Evolutionary conservation across 2,329 filamentous ascomycete genomes (phyloP), one percentile per base, ranked within the genome.

Genomic region (Alternaria metachromatica): DNA sequence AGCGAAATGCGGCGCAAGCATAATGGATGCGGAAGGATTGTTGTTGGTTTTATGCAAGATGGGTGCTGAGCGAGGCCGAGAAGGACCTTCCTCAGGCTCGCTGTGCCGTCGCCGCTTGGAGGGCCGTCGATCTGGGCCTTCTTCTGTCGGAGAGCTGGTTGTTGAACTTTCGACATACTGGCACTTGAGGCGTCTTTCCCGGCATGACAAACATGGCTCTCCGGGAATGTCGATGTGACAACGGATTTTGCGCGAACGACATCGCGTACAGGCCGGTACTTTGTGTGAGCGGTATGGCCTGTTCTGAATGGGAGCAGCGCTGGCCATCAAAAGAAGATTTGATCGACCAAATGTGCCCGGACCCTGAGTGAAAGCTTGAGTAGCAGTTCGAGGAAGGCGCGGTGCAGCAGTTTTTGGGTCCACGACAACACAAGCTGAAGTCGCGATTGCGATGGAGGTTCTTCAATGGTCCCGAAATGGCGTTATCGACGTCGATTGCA

Each of bases 211-310:
- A 68, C 81, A 82, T 58, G 78, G 73, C 56, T 79, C 75, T 46
- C 76, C 77, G 6, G 76, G 73, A n/a, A 80, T 75, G 44, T 81
- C 78, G 51, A 82, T 78, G 33, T 80, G 76, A 72, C 80, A 82
- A 37, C 80, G 76, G 28, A 81, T 80, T 60, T 82, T 83, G 26
- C 81, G 75, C 28, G 77, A 78, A 12, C 80, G 77, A 66, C 80
- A 82, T 62, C 76, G 69, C 21, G 74, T 78, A 67, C 80, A 82
- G 37, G 81, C 81, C n/a, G 80, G 80, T 18, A 82, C 76, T 64
- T 79, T 80, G 68, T 82, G 80, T 25, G 80, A 82, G 44, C 81
- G 79, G 64, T 82, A 82, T 20, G 81, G 81, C 60, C 81, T 72
- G 61, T 72, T 76, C 59, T 78, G 77, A 46, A 78, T 73, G 44